A percentile compares a stretch with the other conserved stretches of the same genome.
phyloP scores from a whole-genome alignment of 2,329 filamentous ascomycete genomes.

The Fusarium goolgardi region DNA sequence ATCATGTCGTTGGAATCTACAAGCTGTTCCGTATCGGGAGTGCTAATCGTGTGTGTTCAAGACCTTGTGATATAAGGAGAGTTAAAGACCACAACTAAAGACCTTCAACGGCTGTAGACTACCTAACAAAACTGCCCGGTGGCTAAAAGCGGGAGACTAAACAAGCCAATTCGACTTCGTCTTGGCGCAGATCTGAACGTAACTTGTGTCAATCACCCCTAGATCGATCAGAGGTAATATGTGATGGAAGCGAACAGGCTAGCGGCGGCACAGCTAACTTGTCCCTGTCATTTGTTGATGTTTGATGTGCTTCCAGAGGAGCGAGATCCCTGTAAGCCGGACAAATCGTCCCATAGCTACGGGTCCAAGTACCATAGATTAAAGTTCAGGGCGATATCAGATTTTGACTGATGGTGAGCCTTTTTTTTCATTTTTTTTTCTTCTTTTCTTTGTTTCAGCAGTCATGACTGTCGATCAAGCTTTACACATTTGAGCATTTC shows the following conservation, averaged over 20 bases:
- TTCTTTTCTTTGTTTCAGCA: too few relatives aligned
- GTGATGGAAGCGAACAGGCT: not conserved
- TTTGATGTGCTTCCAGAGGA: conserved; percentile 1
- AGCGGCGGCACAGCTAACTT: not conserved
- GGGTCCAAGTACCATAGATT: conserved; percentile 16
- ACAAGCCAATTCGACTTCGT: not conserved
- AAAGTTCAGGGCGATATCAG: not conserved
- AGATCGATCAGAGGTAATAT: not conserved
- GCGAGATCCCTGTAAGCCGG: not conserved
- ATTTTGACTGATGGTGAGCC: not conserved
- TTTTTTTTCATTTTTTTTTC: not conserved
- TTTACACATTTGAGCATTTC: not conserved
- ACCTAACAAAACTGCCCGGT: not conserved
- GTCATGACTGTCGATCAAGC: not conserved
- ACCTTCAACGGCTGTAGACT: not conserved
- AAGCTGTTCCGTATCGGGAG: not conserved
- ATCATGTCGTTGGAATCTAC: not conserved
- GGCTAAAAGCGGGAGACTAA: conserved; percentile 3
- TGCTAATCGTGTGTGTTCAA: not conserved
- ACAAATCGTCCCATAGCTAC: conserved; percentile 3
- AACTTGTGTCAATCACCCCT: too few relatives aligned
- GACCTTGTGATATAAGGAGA: too few relatives aligned
- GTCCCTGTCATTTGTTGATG: not conserved
- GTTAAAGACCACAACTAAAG: not conserved
- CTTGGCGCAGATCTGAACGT: not conserved